These are phyloP conservation scores for Myxozyma sirexii DNA, from an alignment of 805 yeast genomes.

Conservation along the genomic window DNA sequence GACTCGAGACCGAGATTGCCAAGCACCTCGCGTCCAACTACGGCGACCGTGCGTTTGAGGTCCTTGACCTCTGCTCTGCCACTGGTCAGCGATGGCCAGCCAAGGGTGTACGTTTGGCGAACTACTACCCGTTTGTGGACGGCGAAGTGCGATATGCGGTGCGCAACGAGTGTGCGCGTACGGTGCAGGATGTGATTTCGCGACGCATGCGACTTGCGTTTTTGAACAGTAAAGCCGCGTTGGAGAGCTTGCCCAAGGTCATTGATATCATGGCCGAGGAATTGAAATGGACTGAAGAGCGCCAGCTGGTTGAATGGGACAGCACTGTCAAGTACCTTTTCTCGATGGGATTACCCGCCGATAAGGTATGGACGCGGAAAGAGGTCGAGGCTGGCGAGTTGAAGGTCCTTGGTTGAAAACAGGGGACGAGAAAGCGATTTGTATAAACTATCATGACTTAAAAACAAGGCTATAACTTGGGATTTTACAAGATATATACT, in stretches of 20 bases:
- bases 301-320: constrained; percentile 55
- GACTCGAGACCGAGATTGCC: constrained; percentile 72
- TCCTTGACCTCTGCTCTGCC: constrained; percentile 58
- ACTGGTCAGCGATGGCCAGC: constrained; percentile 39
- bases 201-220: constrained; percentile 93
- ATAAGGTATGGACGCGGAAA: constrained; percentile 20
- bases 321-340: constrained; percentile 43
- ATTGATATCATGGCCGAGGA: constrained; percentile 83
- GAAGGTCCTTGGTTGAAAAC: constrained; percentile 5
- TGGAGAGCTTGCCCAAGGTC: constrained; percentile 77
- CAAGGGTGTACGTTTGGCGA: constrained; percentile 45
- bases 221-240: constrained; percentile 82
- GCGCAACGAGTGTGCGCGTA: constrained; percentile 80
- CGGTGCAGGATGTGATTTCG: constrained; percentile 86
- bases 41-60: constrained; percentile 77
- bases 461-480: too few relatives aligned
- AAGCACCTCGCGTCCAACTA: constrained; percentile 82
- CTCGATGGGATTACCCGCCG: constrained; percentile 45
- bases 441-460: too few relatives aligned
- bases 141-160: constrained; percentile 87
- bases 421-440: background rate
- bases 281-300: constrained; percentile 67
- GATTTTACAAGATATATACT: too few relatives aligned
- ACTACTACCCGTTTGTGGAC: constrained; percentile 79
- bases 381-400: constrained; percentile 21